phyloP scores from a whole-genome alignment of 768 basidiomycete species.

The Leccinum subtestaceum region DNA sequence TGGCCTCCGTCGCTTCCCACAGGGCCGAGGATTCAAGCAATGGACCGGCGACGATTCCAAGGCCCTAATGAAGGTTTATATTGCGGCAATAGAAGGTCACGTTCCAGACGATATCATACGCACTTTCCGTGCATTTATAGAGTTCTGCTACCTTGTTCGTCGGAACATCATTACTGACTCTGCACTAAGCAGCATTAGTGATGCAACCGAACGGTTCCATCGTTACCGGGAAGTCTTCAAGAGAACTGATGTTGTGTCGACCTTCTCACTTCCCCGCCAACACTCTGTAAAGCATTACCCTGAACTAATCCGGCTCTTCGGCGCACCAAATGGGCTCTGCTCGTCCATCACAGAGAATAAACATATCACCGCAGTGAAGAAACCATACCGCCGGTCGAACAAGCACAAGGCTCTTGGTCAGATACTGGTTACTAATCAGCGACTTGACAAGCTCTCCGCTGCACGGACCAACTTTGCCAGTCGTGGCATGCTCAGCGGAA shows the following conservation, averaged over 20 bases:
- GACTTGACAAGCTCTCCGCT: no score
- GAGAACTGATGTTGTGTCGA: slow-evolving; percentile 6
- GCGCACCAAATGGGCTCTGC: slow-evolving; percentile 36
- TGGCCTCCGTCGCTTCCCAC: slow-evolving; percentile 28
- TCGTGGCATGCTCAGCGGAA: no score
- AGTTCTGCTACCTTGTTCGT: not conserved
- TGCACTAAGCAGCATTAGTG: not conserved
- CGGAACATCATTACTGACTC: not conserved
- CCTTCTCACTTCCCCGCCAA: slow-evolving; percentile 31
- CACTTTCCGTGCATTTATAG: not conserved
- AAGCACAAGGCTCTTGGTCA: no score
- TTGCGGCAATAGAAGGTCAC: slow-evolving; percentile 27
- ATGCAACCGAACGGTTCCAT: slow-evolving; percentile 17
- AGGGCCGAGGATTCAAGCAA: slow-evolving; percentile 16
- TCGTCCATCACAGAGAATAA: no score
- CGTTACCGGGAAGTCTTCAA: slow-evolving; percentile 20
- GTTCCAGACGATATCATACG: slow-evolving; percentile 17
- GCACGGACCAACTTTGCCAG: no score
- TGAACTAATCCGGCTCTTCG: slow-evolving; percentile 26
- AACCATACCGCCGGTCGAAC: no score
- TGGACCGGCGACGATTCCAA: slow-evolving; percentile 42
- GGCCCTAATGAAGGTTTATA: slow-evolving; percentile 30
- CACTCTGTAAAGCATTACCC: slow-evolving; percentile 34
- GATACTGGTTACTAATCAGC: no score
- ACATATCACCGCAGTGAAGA: no score